Percentiles rank a stretch among this genome's conserved stretches.
phyloP scores from a whole-genome alignment of 2,329 filamentous ascomycete species.

The Endoconidiophora laricicola region DNA sequence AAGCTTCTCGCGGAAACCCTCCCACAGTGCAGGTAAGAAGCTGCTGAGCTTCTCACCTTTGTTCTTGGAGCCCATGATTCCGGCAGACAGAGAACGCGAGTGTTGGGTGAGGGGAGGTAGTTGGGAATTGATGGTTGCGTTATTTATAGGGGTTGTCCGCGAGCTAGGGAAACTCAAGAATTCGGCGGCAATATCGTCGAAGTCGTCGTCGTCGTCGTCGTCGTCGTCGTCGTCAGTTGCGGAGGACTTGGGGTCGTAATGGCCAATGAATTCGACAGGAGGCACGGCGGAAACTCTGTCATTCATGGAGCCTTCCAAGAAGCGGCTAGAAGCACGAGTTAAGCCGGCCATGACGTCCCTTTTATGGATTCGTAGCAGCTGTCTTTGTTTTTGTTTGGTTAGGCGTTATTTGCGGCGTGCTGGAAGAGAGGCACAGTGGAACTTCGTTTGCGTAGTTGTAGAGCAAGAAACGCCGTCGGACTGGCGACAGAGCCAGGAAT shows the following conservation, averaged over 20 bases:
- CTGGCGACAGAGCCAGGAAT: too few species aligned
- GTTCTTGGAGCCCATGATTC: slow-evolving; percentile 8
- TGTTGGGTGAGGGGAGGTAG: not conserved
- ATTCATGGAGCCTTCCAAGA: slow-evolving; percentile 76
- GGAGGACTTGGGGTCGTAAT: slow-evolving; percentile 1
- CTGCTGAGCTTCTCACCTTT: slow-evolving; percentile 10
- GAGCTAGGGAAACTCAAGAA: slow-evolving; percentile 12
- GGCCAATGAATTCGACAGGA: slow-evolving; percentile 46
- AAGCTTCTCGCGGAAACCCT: slow-evolving; percentile 17
- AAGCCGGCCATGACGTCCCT: slow-evolving; percentile 9
- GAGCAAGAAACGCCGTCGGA: too few species aligned
- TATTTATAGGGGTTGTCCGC: slow-evolving; percentile 5
- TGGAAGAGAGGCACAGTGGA: too few species aligned
- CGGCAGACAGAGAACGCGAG: not conserved
- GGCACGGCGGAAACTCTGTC: slow-evolving; percentile 59
- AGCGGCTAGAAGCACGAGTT: slow-evolving; percentile 26
- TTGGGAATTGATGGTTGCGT: slow-evolving; percentile 1
- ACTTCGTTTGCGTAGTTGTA: too few species aligned
- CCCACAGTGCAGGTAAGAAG: slow-evolving; percentile 17
- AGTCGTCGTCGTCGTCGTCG: slow-evolving; percentile 15
- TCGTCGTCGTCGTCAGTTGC: slow-evolving; percentile 14
- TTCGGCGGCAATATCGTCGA: slow-evolving; percentile 14
- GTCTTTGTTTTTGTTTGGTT: not conserved
- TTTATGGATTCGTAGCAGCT: not conserved
- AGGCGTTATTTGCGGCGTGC: too few species aligned